A percentile compares a stretch with the other conserved stretches of the same genome.
Conservation (phyloP, 306 rosid genomes). For the Cyclanthera cordifolia region DNA sequence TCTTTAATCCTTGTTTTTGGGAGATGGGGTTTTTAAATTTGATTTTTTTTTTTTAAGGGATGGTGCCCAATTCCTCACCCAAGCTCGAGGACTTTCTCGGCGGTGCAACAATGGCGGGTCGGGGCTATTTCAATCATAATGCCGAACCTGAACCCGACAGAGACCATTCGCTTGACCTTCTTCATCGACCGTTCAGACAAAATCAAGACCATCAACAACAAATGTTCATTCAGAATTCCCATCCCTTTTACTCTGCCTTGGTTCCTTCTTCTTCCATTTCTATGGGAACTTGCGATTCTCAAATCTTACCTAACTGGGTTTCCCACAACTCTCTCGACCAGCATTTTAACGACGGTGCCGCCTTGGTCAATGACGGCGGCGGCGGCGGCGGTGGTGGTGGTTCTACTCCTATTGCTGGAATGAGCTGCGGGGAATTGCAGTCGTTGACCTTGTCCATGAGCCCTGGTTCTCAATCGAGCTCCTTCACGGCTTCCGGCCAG, state of each 20-base stretch:
- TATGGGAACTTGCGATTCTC: neutral
- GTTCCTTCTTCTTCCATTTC: no score
- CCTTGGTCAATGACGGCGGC: no score
- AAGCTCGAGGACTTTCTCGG: conserved; percentile 85
- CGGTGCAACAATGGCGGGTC: no score
- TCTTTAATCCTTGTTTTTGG: neutral
- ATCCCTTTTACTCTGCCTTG: conserved; percentile 41
- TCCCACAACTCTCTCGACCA: conserved; percentile 3
- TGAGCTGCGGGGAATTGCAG: conserved; percentile 40
- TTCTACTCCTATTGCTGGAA: conserved; percentile 23
- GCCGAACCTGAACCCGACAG: conserved; percentile 32
- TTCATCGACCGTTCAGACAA: conserved; percentile 18
- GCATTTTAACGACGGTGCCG: neutral
- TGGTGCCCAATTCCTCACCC: conserved; percentile 65
- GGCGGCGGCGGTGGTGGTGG: no score
- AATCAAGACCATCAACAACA: conserved; percentile 20
- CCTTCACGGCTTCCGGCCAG: neutral
- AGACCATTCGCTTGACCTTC: conserved; percentile 31
- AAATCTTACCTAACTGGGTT: conserved; percentile 3
- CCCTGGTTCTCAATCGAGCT: conserved; percentile 26
- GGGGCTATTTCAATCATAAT: conserved; percentile 49
- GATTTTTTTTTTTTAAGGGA: conserved; percentile 19
- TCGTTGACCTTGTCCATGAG: conserved; percentile 58
- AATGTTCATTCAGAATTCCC: conserved; percentile 20
- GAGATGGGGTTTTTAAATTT: no score